These are phyloP conservation scores for Suaeda aralocaspica DNA, from an alignment of 148 eudicot genomes.

Conservation along the genomic window DNA sequence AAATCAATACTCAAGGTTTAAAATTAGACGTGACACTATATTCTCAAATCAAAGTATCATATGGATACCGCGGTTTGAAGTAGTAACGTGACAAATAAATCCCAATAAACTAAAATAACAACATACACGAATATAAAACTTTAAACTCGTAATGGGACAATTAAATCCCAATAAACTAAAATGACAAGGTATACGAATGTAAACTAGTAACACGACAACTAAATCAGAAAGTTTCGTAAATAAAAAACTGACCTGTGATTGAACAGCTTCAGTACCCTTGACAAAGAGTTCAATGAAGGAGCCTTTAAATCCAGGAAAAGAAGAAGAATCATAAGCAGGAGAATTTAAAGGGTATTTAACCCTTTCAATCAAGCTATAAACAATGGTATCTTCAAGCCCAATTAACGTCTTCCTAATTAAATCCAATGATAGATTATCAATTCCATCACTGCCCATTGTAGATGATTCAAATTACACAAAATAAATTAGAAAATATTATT, in stretches of 20 bases:
- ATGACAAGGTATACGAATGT: no score
- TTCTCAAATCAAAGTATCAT: no score
- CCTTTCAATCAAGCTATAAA: conserved; percentile 64
- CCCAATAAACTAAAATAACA: background rate
- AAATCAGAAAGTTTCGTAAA: no score
- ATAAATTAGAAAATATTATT: no score
- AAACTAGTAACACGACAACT: no score
- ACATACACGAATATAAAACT: no score
- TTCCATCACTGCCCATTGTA: conserved; percentile 36
- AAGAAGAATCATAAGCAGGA: conserved; percentile 30
- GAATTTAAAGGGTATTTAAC: conserved; percentile 56
- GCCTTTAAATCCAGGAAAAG: conserved; percentile 26
- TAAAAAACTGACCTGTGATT: conserved; percentile 48
- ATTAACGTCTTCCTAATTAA: conserved; percentile 48
- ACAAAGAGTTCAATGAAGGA: conserved; percentile 35
- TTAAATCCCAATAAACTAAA: no score
- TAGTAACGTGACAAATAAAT: background rate
- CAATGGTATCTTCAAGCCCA: conserved; percentile 72
- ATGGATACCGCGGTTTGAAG: no score
- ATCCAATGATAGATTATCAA: conserved; percentile 34
- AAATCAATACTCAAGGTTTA: no score
- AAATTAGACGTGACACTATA: no score
- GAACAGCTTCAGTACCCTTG: conserved; percentile 58
- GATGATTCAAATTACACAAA: no score
- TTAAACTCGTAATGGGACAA: no score